These are phyloP conservation scores for Aspergillus intermedius DNA, from an alignment of 2,329 filamentous ascomycete species.

Conservation along the genomic window DNA sequence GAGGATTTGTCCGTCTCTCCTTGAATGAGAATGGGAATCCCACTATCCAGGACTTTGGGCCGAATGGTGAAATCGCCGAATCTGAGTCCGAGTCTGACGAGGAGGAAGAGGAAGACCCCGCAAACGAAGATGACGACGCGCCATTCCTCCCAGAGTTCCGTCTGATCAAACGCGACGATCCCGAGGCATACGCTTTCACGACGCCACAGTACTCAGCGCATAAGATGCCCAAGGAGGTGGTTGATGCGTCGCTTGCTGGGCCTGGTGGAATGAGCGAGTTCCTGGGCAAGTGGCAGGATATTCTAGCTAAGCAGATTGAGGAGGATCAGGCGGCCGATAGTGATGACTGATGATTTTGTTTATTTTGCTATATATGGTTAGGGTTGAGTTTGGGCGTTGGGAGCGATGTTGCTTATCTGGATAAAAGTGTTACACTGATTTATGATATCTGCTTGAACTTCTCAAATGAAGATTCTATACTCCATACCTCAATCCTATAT, in stretches of 20 bases:
- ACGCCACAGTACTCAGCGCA: constrained; percentile 88
- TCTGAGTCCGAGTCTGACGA: constrained; percentile 24
- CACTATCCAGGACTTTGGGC: constrained; percentile 5
- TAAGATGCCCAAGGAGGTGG: constrained; percentile 89
- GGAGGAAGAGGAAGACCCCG: constrained; percentile 35
- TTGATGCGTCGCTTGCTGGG: constrained; percentile 60
- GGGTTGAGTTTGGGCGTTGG: not conserved
- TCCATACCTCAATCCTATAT: not conserved
- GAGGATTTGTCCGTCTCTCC: constrained; percentile 31
- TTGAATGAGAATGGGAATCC: constrained; percentile 17
- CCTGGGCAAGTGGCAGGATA: constrained; percentile 65
- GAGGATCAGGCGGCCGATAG: constrained; percentile 32
- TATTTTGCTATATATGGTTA: not conserved
- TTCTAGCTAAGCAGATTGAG: constrained; percentile 39
- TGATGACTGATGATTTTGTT: constrained; percentile 23
- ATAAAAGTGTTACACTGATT: not conserved
- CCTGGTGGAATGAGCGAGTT: constrained; percentile 77
- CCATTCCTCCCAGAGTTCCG: constrained; percentile 68
- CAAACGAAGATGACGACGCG: constrained; percentile 46
- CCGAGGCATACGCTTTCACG: constrained; percentile 79
- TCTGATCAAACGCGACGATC: constrained; percentile 75
- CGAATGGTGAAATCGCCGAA: constrained; percentile 22
- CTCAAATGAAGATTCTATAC: not conserved
- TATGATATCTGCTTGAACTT: too few relatives aligned
- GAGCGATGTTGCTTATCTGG: not conserved